Evolutionary conservation across 176 grass and related monocot genomes (phyloP).

Genomic region (Guadua angustifolia): DNA sequence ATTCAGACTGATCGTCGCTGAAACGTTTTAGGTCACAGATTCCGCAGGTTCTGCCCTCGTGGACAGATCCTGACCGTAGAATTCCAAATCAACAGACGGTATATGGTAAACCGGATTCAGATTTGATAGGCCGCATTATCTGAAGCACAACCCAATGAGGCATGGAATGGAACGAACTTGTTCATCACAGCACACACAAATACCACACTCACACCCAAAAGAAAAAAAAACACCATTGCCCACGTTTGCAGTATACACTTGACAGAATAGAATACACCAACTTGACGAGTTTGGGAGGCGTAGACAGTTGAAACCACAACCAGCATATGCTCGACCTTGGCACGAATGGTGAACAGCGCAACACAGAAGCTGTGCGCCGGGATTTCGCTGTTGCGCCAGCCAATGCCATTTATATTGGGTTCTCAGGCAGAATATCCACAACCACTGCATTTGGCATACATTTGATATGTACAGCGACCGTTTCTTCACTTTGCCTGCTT

Average conservation of each 20-base stretch:
- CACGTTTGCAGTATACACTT: background rate
- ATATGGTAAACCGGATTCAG: background rate
- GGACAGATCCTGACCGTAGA: too few relatives aligned
- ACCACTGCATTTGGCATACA: conserved; percentile 7
- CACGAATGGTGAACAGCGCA: background rate
- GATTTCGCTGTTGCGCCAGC: background rate
- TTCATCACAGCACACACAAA: background rate
- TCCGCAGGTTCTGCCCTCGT: too few relatives aligned
- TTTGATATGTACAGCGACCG: background rate
- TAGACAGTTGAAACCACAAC: background rate
- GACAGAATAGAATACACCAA: background rate
- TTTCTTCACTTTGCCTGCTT: background rate
- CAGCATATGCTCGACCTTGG: conserved; percentile 4
- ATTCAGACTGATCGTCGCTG: too few relatives aligned
- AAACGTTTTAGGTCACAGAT: too few relatives aligned
- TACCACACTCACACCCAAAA: background rate
- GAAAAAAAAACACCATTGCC: background rate
- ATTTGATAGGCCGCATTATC: background rate
- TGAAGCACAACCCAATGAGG: background rate
- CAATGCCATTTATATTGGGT: conserved; percentile 24
- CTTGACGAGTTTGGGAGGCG: background rate
- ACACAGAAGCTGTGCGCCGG: background rate
- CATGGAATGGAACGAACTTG: background rate
- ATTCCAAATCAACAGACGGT: too few relatives aligned
- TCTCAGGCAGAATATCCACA: conserved; percentile 14